Evolutionary conservation across 371 early-diverging fungal species (phyloP).

Genomic region (Mortierella sp.): DNA sequence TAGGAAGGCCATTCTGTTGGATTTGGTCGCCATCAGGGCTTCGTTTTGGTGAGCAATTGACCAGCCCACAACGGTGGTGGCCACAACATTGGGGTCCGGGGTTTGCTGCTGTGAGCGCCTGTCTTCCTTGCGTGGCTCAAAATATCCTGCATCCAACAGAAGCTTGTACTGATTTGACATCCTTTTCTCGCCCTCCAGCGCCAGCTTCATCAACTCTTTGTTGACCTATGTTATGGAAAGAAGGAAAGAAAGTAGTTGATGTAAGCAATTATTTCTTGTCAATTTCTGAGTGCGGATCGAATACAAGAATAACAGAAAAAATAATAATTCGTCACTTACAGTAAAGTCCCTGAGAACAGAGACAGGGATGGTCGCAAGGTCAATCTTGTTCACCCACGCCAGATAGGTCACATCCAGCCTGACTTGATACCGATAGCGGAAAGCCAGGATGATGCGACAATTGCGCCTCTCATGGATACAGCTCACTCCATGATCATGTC

Average conservation of each 20-base stretch:
- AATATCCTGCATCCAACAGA: background rate
- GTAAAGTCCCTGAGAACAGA: constrained; percentile 4
- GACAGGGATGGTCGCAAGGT: background rate
- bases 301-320: background rate
- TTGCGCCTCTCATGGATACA: background rate
- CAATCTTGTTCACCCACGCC: background rate
- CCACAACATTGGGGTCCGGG: background rate
- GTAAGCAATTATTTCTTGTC: no score
- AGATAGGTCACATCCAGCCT: constrained; percentile 1
- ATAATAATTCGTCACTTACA: background rate
- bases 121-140: background rate
- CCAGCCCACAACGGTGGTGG: background rate
- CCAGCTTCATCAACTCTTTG: background rate
- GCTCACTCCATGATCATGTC: background rate
- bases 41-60: constrained; percentile 1
- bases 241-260: background rate
- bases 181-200: background rate
- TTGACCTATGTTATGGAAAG: background rate
- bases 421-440: constrained; percentile 1
- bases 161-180: background rate
- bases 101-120: background rate
- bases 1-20: background rate
- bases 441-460: background rate
- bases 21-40: background rate
- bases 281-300: background rate